These are phyloP conservation scores for Perkinsus olseni DNA, from an alignment of 169 alveolate species.

Conservation along the genomic window DNA sequence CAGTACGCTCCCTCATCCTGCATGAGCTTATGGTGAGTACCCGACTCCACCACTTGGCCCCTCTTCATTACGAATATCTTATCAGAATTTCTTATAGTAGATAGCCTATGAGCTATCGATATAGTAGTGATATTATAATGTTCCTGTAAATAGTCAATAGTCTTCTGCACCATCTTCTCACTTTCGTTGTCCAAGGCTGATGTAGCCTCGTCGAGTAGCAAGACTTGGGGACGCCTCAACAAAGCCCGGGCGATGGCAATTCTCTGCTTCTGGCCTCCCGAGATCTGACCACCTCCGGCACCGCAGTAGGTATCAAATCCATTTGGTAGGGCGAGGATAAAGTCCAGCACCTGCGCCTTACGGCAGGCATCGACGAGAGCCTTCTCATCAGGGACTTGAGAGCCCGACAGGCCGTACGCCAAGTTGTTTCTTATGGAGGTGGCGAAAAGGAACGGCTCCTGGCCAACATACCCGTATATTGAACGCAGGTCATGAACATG, in stretches of 20 bases:
- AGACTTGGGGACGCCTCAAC: constrained; percentile 41
- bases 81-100: constrained; percentile 65
- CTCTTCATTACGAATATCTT: constrained; percentile 50
- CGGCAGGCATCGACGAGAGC: constrained; percentile 44
- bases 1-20: constrained; percentile 39
- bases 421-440: constrained; percentile 15
- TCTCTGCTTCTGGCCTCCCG: constrained; percentile 74
- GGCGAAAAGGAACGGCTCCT: constrained; percentile 60
- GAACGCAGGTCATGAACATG: constrained; percentile 40
- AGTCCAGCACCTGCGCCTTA: constrained; percentile 70
- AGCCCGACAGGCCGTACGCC: constrained; percentile 11
- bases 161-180: constrained; percentile 22
- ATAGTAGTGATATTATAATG: constrained; percentile 43
- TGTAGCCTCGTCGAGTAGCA: constrained; percentile 80
- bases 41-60: constrained; percentile 60
- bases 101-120: constrained; percentile 76
- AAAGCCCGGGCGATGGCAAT: constrained; percentile 76
- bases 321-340: constrained; percentile 66
- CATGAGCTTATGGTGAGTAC: constrained; percentile 52
- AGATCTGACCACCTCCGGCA: constrained; percentile 48
- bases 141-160: constrained; percentile 27
- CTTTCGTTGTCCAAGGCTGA: constrained; percentile 59
- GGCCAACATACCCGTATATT: constrained; percentile 63
- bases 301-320: constrained; percentile 73
- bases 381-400: constrained; percentile 74